Evolutionary conservation across 176 grass and related monocot genomes (phyloP), one percentile per base, ranked within the genome.

Genomic region (Phyllostachys edulis): DNA sequence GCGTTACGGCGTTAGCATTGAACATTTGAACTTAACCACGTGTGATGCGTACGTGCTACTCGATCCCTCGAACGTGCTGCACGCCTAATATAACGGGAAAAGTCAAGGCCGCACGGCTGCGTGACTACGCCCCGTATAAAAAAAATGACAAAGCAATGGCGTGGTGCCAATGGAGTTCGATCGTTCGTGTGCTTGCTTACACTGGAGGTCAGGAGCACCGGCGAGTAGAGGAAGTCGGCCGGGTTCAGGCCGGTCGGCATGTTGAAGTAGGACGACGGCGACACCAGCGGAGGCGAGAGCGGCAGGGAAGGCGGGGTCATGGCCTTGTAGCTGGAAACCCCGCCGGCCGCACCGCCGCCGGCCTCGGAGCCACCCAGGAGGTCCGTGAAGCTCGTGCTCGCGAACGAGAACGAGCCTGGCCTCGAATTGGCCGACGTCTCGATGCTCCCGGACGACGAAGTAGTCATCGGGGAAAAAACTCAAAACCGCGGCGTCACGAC

Each of bases 191-290:
- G 18, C 34, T 54, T 84, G 67, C 97, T 96, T 96, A 99, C 97
- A 77, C 81, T 90, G 69, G 92, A 93, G 71, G 71, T 75, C 68
- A 94, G 79, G 71, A 94, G 73, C 27, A 85, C 85, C 17, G 95
- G 85, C 38, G 92, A 97, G 78, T 94, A 90, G 49, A 94, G 81
- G 87, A 94, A 80, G 79, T 77, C 87, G 14, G 87, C 65, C 11
- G 86, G 87, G 78, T 83, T 89, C 44, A 94, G 82, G 21, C 92
- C 85, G 6, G 83, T 52, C 11, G 90, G 75, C 56, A 94, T 91
- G 88, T 60, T 84, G 84, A 97, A 97, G 90, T 76, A 97, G 75
- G 95, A 88, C 51, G 95, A 97, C 20, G 94, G 89, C 20, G 91
- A 92, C 78, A 92, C 42, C 5, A 77, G 94, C 49, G 79, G 60